These are phyloP conservation scores for Metschnikowia drakensbergensis DNA, from an alignment of 805 yeast genomes.

Conservation along the genomic window DNA sequence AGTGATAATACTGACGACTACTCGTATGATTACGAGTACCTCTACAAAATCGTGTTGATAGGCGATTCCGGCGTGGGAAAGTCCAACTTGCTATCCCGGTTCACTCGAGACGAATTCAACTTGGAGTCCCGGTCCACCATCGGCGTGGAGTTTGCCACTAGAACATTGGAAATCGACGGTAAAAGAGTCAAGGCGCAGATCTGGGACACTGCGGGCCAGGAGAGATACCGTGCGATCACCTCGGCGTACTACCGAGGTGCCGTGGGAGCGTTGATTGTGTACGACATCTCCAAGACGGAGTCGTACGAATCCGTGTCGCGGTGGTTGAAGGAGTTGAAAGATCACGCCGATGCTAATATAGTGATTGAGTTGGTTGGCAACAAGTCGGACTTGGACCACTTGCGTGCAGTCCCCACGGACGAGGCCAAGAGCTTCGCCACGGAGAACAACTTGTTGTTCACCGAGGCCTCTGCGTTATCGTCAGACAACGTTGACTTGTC, in stretches of 20 bases:
- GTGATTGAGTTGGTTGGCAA: constrained; percentile 93
- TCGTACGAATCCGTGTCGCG: constrained; percentile 80
- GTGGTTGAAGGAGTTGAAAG: constrained; percentile 88
- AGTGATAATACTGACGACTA: constrained; percentile 42
- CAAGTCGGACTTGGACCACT: constrained; percentile 84
- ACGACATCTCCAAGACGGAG: constrained; percentile 89
- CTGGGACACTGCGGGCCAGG: constrained; percentile 99
- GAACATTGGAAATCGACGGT: constrained; percentile 85
- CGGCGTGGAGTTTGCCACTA: constrained; percentile 97
- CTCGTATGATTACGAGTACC: constrained; percentile 76
- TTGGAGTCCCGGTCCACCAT: constrained; percentile 91
- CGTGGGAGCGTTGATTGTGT: constrained; percentile 92
- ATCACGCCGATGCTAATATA: constrained; percentile 90
- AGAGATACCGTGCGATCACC: constrained; percentile 95
- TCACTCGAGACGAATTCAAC: constrained; percentile 94
- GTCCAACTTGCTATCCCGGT: constrained; percentile 87
- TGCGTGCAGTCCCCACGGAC: constrained; percentile 95
- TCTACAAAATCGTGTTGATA: constrained; percentile 88
- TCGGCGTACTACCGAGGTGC: constrained; percentile 98
- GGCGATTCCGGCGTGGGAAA: constrained; percentile 98
- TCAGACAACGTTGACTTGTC: constrained; percentile 94
- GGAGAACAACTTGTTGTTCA: constrained; percentile 86
- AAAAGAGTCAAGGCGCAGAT: constrained; percentile 84
- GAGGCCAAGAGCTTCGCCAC: constrained; percentile 94
- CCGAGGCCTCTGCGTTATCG: constrained; percentile 93